A percentile compares a stretch with the other conserved stretches of the same genome.
phyloP scores from a whole-genome alignment of 2,329 filamentous ascomycete species.

The Hypoxylon sp. region DNA sequence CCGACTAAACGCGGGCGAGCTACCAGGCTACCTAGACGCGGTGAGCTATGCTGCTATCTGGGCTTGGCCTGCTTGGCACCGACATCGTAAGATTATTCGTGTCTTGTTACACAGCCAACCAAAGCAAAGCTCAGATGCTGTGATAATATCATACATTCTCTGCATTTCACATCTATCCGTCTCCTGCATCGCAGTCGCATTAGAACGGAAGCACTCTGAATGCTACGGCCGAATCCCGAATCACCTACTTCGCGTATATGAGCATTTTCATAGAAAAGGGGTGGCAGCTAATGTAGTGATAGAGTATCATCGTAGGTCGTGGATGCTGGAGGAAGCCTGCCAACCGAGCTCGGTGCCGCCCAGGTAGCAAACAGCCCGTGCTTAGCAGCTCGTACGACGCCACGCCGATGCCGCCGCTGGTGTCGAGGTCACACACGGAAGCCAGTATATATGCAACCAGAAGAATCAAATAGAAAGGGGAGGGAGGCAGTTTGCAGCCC shows the following conservation, averaged over 20 bases:
- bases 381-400: background rate
- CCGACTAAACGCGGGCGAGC: too few relatives aligned
- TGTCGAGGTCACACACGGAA: constrained; percentile 1
- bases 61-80: too few relatives aligned
- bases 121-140: background rate
- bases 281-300: background rate
- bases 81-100: too few relatives aligned
- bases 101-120: background rate
- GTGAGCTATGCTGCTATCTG: too few relatives aligned
- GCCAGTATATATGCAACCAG: constrained; percentile 2
- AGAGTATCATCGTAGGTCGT: constrained; percentile 9
- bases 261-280: background rate
- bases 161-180: too few relatives aligned
- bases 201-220: background rate
- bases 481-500: constrained; percentile 4
- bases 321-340: background rate
- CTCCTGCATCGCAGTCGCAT: too few relatives aligned
- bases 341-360: background rate
- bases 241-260: background rate
- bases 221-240: constrained; percentile 1
- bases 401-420: constrained; percentile 1
- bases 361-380: too few relatives aligned
- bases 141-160: too few relatives aligned
- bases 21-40: too few relatives aligned
- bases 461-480: constrained; percentile 2